Percentiles rank a stretch among this genome's conserved stretches.
Conservation (phyloP, 371 early-diverging fungal genomes). For the Thermomucor indicae-seudaticae region DNA sequence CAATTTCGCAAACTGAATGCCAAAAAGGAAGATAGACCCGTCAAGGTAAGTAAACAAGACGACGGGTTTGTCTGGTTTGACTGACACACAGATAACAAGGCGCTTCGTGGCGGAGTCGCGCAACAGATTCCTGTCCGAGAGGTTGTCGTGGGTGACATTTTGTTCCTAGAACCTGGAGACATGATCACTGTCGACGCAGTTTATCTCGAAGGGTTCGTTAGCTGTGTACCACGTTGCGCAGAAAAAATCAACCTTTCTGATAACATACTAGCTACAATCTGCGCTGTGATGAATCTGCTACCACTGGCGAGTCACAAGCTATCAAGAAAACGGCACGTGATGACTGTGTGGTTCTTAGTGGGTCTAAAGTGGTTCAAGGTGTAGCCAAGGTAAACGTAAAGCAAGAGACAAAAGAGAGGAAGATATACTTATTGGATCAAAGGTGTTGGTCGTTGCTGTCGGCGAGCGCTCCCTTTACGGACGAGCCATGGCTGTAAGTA, state of each 20-base stretch:
- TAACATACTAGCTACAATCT: slow-evolving; percentile 79
- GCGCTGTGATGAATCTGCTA: too few relatives aligned
- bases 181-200: slow-evolving; percentile 83
- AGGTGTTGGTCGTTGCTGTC: slow-evolving; percentile 66
- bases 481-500: slow-evolving; percentile 22
- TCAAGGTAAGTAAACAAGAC: slow-evolving; percentile 53
- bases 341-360: slow-evolving; percentile 58
- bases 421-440: too few relatives aligned
- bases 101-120: slow-evolving; percentile 66
- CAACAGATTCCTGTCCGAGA: slow-evolving; percentile 72
- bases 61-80: too few relatives aligned
- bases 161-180: slow-evolving; percentile 87
- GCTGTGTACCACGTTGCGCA: too few relatives aligned
- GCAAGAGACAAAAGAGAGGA: too few relatives aligned
- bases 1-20: slow-evolving; percentile 76
- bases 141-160: slow-evolving; percentile 81
- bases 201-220: slow-evolving; percentile 63
- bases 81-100: slow-evolving; percentile 6
- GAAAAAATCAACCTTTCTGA: too few relatives aligned
- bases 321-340: slow-evolving; percentile 38
- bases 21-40: slow-evolving; percentile 68
- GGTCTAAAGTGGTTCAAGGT: slow-evolving; percentile 72
- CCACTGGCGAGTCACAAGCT: slow-evolving; percentile 83
- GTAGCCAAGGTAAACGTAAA: slow-evolving; percentile 34
- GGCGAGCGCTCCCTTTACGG: slow-evolving; percentile 65